phyloP scores from a whole-genome alignment of 148 eudicot species.

The Cornus suecica region DNA sequence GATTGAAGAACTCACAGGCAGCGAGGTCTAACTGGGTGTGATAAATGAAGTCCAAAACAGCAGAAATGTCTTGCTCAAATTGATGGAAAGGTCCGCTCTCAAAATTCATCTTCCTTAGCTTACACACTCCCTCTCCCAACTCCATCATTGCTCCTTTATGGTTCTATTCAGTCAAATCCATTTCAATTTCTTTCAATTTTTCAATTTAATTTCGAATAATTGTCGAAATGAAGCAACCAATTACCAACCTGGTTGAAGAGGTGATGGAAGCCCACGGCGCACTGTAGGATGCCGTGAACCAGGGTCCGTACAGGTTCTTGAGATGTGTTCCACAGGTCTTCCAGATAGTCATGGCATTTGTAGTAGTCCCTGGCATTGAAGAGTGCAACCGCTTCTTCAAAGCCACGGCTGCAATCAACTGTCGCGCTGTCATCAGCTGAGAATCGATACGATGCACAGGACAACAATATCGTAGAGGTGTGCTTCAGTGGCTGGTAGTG shows the following conservation, averaged over 20 bases:
- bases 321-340: conserved; percentile 63
- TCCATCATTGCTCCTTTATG: conserved; percentile 97
- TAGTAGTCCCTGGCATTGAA: conserved; percentile 73
- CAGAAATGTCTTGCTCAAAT: conserved; percentile 77
- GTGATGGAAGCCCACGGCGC: conserved; percentile 84
- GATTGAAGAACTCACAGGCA: conserved; percentile 72
- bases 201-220: too few relatives aligned
- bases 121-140: conserved; percentile 74
- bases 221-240: neutral
- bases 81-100: conserved; percentile 60
- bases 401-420: conserved; percentile 12
- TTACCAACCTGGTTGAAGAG: conserved; percentile 70
- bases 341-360: conserved; percentile 75
- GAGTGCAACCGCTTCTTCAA: conserved; percentile 59
- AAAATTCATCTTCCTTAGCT: conserved; percentile 64
- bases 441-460: conserved; percentile 26
- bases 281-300: conserved; percentile 70
- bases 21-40: conserved; percentile 84
- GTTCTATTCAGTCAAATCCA: conserved; percentile 31
- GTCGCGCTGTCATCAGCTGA: conserved; percentile 21
- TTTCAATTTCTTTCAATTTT: neutral
- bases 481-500: neutral
- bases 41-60: conserved; percentile 78
- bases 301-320: conserved; percentile 64
- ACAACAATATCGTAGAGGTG: neutral